These are phyloP conservation scores for Aspergillus floridensis DNA, from an alignment of 2,329 filamentous ascomycete genomes.

Conservation along the genomic window DNA sequence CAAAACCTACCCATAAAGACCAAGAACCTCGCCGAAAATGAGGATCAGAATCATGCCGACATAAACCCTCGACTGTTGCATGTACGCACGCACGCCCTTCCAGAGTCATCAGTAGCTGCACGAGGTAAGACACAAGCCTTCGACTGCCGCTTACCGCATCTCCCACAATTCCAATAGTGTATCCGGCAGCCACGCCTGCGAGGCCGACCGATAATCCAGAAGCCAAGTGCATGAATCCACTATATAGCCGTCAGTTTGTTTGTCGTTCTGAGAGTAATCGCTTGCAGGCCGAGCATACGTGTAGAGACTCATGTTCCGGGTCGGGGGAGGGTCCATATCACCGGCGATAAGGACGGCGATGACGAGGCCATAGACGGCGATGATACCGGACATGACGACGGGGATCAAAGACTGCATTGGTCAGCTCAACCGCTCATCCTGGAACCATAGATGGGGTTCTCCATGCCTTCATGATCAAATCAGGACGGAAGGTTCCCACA, in stretches of 20 bases:
- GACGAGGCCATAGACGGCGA: constrained; percentile 96
- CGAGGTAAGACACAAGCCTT: background rate
- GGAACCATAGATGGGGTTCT: background rate
- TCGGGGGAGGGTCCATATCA: constrained; percentile 72
- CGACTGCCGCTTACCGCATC: constrained; percentile 63
- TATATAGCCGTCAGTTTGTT: constrained; percentile 35
- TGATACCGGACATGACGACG: constrained; percentile 94
- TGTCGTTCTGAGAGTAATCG: background rate
- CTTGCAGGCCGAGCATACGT: constrained; percentile 53
- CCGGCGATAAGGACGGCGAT: constrained; percentile 94
- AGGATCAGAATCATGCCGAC: constrained; percentile 98
- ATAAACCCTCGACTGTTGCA: constrained; percentile 93
- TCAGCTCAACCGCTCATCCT: background rate
- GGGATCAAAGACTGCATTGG: constrained; percentile 48
- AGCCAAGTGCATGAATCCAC: constrained; percentile 89
- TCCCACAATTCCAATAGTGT: constrained; percentile 93
- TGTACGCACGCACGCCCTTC: constrained; percentile 82
- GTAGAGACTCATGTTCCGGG: constrained; percentile 76
- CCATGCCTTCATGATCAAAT: constrained; percentile 66
- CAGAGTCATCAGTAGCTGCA: constrained; percentile 21
- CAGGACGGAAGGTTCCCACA: constrained; percentile 63
- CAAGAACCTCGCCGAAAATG: constrained; percentile 96
- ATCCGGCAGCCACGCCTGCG: constrained; percentile 89
- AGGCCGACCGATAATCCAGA: constrained; percentile 88
- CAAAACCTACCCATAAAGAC: constrained; percentile 82